A percentile compares a stretch with the other conserved stretches of the same genome.
Evolutionary conservation across 1,139 yeast species (phyloP).

Genomic region (Saccharomycopsis crataegensis): DNA sequence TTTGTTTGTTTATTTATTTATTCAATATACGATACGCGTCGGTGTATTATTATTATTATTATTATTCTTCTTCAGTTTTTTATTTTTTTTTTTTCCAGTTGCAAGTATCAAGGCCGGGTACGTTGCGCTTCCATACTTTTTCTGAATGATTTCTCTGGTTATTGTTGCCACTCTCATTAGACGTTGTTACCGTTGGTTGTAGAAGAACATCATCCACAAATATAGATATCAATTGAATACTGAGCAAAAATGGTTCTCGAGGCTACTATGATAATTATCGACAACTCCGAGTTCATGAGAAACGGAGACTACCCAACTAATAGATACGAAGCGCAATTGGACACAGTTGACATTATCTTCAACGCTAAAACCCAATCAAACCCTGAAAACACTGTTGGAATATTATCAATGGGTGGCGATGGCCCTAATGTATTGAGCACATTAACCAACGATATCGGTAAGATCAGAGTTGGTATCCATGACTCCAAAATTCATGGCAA

Average conservation of each 20-base stretch:
- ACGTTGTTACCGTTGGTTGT: too few relatives aligned
- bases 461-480: slow-evolving; percentile 80
- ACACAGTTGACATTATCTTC: slow-evolving; percentile 85
- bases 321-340: slow-evolving; percentile 87
- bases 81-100: too few relatives aligned
- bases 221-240: too few relatives aligned
- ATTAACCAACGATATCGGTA: slow-evolving; percentile 81
- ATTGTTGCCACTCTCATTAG: too few relatives aligned
- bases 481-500: slow-evolving; percentile 70
- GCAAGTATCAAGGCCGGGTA: too few relatives aligned
- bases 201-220: too few relatives aligned
- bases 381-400: slow-evolving; percentile 92
- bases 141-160: too few relatives aligned
- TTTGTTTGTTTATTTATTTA: too few relatives aligned
- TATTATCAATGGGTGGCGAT: slow-evolving; percentile 80
- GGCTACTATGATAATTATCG: slow-evolving; percentile 93
- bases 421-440: slow-evolving; percentile 84
- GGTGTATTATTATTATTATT: too few relatives aligned
- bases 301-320: slow-evolving; percentile 91
- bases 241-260: slow-evolving; percentile 67
- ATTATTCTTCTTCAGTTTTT: too few relatives aligned
- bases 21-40: too few relatives aligned
- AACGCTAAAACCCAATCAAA: slow-evolving; percentile 79
- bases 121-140: too few relatives aligned
- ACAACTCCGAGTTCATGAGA: slow-evolving; percentile 92